Evolutionary conservation across 495 filamentous ascomycete genomes (phyloP), one percentile per base, ranked within the genome.

Genomic region (Rhizodiscina lignyota): DNA sequence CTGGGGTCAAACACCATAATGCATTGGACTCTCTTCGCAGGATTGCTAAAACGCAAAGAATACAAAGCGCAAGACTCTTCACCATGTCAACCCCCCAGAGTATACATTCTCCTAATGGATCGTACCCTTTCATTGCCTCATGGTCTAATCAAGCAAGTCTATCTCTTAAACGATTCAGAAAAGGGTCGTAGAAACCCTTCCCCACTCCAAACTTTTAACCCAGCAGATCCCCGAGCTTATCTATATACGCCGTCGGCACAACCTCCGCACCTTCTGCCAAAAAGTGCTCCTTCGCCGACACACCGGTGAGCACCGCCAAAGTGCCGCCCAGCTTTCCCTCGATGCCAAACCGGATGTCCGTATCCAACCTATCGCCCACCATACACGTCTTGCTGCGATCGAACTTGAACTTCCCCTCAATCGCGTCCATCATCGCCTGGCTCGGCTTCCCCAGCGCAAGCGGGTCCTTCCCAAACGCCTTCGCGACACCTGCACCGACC

Each of bases 341-440:
- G 41, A 94, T 64, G 8, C 89, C 89, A 56, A 99, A 99, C 46
- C 77, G 71, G 46, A 99, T 94, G 64, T 99, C 89, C 1, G 89
- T 99, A 53, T 96, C 77, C 32, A 89, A 64, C 27, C 89, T 68
- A 58, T 99, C 89, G 3, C 89, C 89, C 20, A 99, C 73, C 91
- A 99, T 99, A 53, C 91, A 96, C 1, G 91, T 74, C 34, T 72
- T 72, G 30, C 62, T 73, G 26, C 84, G 71, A 51, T 96, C 82
- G 35, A 97, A 79, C 36, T 70, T 62, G 51, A 94, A 93, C 57
- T 87, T 93, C 21, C 87, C 87, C 63, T 96, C 87, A 48, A 97
- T 79, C 4, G 91, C 82, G 59, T 94, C 86, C 89, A 97, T 93
- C 89, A 97, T 96, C 8, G 85, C 86, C 62, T 93, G 82, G 44